A percentile compares a stretch with the other conserved stretches of the same genome.
Evolutionary conservation across 768 basidiomycete species (phyloP).

Genomic region (Cantharellus anzutake): DNA sequence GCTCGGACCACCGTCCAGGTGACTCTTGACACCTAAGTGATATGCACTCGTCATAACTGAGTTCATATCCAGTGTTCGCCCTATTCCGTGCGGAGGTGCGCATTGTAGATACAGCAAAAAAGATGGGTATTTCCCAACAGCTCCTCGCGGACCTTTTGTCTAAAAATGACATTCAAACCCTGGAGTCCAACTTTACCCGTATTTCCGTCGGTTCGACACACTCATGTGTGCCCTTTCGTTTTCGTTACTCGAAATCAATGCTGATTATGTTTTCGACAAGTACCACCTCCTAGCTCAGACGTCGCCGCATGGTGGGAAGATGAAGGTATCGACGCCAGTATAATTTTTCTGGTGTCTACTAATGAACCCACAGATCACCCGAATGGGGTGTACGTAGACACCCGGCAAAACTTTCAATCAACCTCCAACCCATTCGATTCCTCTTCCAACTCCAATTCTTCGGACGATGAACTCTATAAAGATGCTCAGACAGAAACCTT

Average conservation of each 20-base stretch:
- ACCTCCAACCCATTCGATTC: constrained; percentile 53
- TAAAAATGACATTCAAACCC: constrained; percentile 35
- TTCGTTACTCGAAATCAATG: background rate
- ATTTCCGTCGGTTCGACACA: constrained; percentile 21
- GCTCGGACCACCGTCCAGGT: constrained; percentile 97
- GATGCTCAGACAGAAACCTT: constrained; percentile 42
- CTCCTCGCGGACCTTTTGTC: constrained; percentile 44
- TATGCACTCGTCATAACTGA: background rate
- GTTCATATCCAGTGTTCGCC: constrained; percentile 44
- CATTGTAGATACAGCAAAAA: constrained; percentile 60
- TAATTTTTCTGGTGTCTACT: background rate
- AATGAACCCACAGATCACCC: constrained; percentile 29
- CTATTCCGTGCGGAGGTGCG: constrained; percentile 63
- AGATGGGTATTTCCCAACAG: constrained; percentile 44
- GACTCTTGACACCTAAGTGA: constrained; percentile 5
- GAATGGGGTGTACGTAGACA: constrained; percentile 30
- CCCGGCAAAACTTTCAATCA: constrained; percentile 10
- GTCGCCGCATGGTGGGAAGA: constrained; percentile 62
- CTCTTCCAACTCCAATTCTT: constrained; percentile 32
- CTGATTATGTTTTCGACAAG: constrained; percentile 21
- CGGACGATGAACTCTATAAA: constrained; percentile 69
- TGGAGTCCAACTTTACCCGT: constrained; percentile 46
- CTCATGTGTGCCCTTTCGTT: background rate
- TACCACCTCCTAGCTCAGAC: constrained; percentile 73
- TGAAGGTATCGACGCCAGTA: constrained; percentile 28